A percentile compares a stretch with the other conserved stretches of the same genome.
phyloP scores from a whole-genome alignment of 2,329 filamentous ascomycete species.

The Seiridium unicorne region DNA sequence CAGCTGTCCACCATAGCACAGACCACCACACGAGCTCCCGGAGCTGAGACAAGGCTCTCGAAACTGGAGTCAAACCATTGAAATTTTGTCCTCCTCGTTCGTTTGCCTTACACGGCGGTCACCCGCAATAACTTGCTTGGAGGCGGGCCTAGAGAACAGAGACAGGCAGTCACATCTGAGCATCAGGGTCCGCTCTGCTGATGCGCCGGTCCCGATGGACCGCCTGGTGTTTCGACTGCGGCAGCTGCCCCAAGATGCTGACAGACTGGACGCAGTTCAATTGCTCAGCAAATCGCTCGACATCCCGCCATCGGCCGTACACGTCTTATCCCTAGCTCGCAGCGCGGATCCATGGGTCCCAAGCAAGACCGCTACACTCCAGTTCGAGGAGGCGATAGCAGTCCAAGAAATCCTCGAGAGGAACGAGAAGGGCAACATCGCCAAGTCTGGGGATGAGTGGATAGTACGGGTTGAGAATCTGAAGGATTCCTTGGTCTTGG shows the following conservation, averaged over 20 bases:
- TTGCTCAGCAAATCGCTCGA: background rate
- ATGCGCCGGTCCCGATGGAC: background rate
- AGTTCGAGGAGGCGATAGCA: background rate
- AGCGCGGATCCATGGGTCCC: background rate
- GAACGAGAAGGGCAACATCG: background rate
- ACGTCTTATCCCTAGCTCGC: background rate
- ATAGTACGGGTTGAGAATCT: background rate
- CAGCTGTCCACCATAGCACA: background rate
- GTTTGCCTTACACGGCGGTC: background rate
- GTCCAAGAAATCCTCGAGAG: background rate
- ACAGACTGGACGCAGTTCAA: background rate
- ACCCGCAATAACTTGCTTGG: no score
- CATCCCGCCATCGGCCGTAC: background rate
- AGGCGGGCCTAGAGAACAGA: no score
- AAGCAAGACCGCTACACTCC: background rate
- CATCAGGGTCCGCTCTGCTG: background rate
- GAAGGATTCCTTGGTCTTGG: constrained; percentile 12
- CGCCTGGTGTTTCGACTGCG: background rate
- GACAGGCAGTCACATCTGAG: background rate
- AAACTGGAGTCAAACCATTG: background rate
- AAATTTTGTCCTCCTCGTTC: background rate
- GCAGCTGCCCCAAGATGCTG: background rate
- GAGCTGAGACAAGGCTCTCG: background rate
- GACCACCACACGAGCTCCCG: background rate
- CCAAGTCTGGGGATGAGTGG: background rate